Evolutionary conservation across 2,329 filamentous ascomycete genomes (phyloP).

Genomic region (Phialophora chinensis): DNA sequence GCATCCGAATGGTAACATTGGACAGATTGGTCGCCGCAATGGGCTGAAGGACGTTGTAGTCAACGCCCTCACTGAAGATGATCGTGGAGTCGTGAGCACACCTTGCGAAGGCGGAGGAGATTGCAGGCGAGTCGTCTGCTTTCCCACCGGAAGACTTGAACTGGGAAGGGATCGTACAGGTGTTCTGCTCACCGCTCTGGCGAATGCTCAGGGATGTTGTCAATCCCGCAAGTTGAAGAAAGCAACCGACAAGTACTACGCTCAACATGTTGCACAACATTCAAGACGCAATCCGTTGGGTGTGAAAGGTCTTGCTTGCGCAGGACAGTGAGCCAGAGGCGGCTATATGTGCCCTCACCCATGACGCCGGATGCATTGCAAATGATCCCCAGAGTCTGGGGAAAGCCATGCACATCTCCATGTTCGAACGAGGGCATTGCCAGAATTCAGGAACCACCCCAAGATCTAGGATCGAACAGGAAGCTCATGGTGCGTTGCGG

Average conservation of each 20-base stretch:
- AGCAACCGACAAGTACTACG: not conserved
- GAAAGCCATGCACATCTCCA: conserved; percentile 6
- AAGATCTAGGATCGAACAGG: conserved; percentile 1
- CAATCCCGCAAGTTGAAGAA: not conserved
- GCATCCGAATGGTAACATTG: conserved; percentile 52
- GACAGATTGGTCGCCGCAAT: conserved; percentile 49
- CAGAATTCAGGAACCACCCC: not conserved
- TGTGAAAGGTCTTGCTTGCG: not conserved
- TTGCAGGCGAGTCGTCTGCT: conserved; percentile 50
- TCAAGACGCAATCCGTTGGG: not conserved
- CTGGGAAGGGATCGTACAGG: conserved; percentile 36
- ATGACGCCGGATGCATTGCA: not conserved
- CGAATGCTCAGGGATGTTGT: not conserved
- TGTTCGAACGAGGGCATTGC: not conserved
- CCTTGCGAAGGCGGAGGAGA: conserved; percentile 46
- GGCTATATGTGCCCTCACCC: conserved; percentile 1
- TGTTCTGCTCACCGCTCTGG: conserved; percentile 6
- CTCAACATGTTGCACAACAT: not conserved
- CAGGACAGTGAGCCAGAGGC: not conserved
- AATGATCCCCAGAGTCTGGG: conserved; percentile 1
- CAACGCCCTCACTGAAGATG: conserved; percentile 48
- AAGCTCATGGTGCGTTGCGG: not conserved
- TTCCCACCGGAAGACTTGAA: conserved; percentile 44
- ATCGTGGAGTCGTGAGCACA: conserved; percentile 47
- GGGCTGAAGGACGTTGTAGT: conserved; percentile 53